Evolutionary conservation across 768 basidiomycete genomes (phyloP), one percentile per base, ranked within the genome.

Genomic region (Leccinum variicolor): DNA sequence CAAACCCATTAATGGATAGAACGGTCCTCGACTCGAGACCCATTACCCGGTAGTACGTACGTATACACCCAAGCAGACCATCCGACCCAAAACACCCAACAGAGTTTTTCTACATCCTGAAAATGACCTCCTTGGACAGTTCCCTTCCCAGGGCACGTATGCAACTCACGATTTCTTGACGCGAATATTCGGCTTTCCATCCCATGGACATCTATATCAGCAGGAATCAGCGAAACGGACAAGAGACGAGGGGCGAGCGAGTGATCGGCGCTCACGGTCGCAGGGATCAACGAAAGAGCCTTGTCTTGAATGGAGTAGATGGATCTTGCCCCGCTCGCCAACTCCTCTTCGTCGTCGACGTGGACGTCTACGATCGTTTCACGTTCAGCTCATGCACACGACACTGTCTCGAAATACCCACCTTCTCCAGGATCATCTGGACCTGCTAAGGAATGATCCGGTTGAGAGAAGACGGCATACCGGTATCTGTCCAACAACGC

Each of bases 391-490:
- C 36, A 49, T 48, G 14, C 26, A 50, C 10, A 50, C 3, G 21
- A n/a, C 13, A 14, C 26, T 4, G 8, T 55, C 39, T 10, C 45
- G 39, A 41, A 26, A 41, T 10, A 19, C 60, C 58, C 50, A 74
- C 76, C 64, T 49, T 66, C 64, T 41, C 54, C 62, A 53, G 65
- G 58, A 54, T 69, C 67, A 19, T 73, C 67, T 29, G 73, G 55
- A 31, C 69, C 69, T 49, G 66, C 69, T 29, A 76, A 71, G 1
- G 84, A 89, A 58, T 80, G 81, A 33, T 80, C 77, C n/a, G 84
- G 85, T 43, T 80, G 71, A 17, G 85, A 84, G 69, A 88, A 95
- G 64, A 78, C 81, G 23, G 83, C 85, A 69, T 91, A 90, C 69
- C 84, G 80, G 66, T 85, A 74, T 62, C 75, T 76, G 33, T 92